Evolutionary conservation across 495 filamentous ascomycete species (phyloP), one percentile per base, ranked within the genome.

Genomic region (Penicillium taxi): DNA sequence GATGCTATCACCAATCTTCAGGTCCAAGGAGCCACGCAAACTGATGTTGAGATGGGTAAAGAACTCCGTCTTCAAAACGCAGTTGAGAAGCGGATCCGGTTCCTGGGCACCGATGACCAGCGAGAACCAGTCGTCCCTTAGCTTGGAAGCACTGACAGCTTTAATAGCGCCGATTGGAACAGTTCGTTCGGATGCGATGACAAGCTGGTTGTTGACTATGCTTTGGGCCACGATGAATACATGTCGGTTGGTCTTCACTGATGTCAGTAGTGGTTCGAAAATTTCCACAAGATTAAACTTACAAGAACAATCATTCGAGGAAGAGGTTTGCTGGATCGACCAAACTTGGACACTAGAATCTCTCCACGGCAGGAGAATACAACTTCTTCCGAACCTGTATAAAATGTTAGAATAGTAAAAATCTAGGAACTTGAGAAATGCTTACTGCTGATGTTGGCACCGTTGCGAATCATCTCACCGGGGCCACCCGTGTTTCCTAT

Each of bases 41-140:
- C 70, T 76, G 26, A 69, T 73, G 54, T 75, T 75, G 49, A 98
- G 75, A 32, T 95, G 88, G 6, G 88, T 94, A 55, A 96, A 91
- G 48, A 99, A 82, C 51, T 99, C 93, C 0, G 90, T 96, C 68
- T 99, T 99, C 58, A 99, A 80, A 19, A 94, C 65, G 54, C 93
- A 99, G 59, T 78, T 91, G 28, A 96, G 58, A 22, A 99, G 70
- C 5, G 90, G 87, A 61, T 99, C 93, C 0, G 93, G 71, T 53
- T 95, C 91, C 52, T 94, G 84, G 9, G 85, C 89, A 22, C 89
- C 89, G 26, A 93, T 73, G 3, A 90, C 82, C 32, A 99, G 58
- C 1, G 89, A 84, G 54, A 96, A 94, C 93, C 93, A 99, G 61
- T 96, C 93, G 47, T 99, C 93, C 44, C 82, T 84, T 35, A 82